Conservation (phyloP, 768 basidiomycete genomes). For the Boletus patriciae region DNA sequence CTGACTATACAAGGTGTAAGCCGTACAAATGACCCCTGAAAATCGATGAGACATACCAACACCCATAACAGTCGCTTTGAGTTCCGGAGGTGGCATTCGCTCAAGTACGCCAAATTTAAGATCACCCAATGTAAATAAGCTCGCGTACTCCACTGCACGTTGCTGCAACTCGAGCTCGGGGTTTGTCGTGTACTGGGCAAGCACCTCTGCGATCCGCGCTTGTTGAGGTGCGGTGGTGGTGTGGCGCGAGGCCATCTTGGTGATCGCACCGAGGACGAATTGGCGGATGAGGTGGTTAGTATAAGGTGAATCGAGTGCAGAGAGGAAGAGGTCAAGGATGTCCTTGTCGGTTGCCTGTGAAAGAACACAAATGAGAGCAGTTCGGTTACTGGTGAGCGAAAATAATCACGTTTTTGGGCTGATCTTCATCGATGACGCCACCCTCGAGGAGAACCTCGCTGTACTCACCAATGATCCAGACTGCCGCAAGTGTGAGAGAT, state of each 20-base stretch:
- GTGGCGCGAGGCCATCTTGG: constrained; percentile 84
- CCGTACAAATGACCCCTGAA: background rate
- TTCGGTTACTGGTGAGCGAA: background rate
- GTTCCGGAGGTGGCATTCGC: constrained; percentile 97
- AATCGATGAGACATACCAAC: constrained; percentile 54
- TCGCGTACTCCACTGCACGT: constrained; percentile 92
- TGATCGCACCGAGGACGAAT: constrained; percentile 85
- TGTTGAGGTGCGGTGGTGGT: constrained; percentile 67
- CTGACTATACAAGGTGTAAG: constrained; percentile 56
- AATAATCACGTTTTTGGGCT: constrained; percentile 58
- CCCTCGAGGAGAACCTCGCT: constrained; percentile 85
- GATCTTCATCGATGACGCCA: constrained; percentile 79
- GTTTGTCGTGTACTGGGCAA: constrained; percentile 81
- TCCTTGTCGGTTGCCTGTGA: constrained; percentile 75
- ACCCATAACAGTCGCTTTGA: constrained; percentile 96
- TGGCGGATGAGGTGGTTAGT: constrained; percentile 88
- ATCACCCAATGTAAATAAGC: constrained; percentile 76
- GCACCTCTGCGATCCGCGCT: constrained; percentile 72
- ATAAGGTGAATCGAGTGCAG: constrained; percentile 91
- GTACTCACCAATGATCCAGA: constrained; percentile 97
- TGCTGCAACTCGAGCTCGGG: constrained; percentile 96
- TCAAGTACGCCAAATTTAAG: constrained; percentile 84
- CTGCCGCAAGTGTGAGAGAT: constrained; percentile 86
- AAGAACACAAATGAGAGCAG: background rate
- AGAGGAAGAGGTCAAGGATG: constrained; percentile 80